These are phyloP conservation scores for Lodderomyces elongisporus DNA, from an alignment of 1,139 yeast species.

Conservation along the genomic window DNA sequence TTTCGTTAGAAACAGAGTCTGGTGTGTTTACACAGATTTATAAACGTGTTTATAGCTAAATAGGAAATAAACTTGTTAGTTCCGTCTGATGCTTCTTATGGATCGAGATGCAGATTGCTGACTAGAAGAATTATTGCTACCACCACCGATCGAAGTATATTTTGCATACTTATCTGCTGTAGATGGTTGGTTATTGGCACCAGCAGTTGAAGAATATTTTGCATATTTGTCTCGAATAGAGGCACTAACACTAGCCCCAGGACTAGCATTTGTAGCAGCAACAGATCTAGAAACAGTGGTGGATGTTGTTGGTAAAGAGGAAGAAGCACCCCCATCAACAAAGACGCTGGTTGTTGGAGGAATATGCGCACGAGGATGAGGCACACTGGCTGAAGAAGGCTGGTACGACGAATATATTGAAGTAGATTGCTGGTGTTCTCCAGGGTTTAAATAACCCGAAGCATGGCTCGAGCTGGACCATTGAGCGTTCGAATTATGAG, in stretches of 20 bases:
- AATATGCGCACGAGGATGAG: no score
- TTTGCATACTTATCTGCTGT: constrained; percentile 1
- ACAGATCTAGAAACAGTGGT: neutral
- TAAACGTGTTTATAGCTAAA: no score
- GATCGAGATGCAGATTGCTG: constrained; percentile 17
- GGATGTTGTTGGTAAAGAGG: neutral
- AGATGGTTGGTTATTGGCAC: constrained; percentile 1
- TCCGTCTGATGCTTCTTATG: constrained; percentile 22
- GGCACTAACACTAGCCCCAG: neutral
- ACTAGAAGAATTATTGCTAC: constrained; percentile 1
- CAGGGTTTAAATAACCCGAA: constrained; percentile 1
- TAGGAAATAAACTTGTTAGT: no score
- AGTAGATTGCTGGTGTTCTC: neutral
- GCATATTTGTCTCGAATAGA: constrained; percentile 32
- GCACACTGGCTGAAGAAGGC: neutral
- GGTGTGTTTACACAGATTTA: no score
- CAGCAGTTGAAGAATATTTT: constrained; percentile 18
- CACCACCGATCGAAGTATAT: neutral
- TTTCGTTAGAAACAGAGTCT: no score
- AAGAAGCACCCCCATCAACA: no score
- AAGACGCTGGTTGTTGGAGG: no score
- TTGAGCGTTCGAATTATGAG: neutral
- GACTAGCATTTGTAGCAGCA: neutral
- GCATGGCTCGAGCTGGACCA: constrained; percentile 1
- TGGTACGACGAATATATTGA: neutral